These are phyloP conservation scores for Lycium ferocissimum DNA, from an alignment of 257 asterid species.

Conservation along the genomic window DNA sequence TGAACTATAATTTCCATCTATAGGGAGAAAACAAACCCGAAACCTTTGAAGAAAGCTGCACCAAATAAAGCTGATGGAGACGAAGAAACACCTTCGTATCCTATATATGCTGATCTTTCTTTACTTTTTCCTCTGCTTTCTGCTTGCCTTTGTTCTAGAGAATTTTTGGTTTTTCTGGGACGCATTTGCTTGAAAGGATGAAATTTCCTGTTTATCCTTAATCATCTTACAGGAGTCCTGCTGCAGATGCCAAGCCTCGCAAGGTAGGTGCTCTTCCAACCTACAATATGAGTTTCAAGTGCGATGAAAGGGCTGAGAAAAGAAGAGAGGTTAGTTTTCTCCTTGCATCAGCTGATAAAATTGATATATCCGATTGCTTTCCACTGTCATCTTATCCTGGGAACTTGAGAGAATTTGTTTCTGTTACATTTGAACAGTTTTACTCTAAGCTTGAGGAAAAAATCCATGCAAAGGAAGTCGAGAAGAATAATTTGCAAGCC, in stretches of 20 bases:
- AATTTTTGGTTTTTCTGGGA: background rate
- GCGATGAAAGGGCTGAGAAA: constrained; percentile 44
- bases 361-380: background rate
- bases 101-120: constrained; percentile 34
- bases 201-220: constrained; percentile 31
- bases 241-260: constrained; percentile 35
- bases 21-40: constrained; percentile 54
- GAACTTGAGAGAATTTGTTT: constrained; percentile 14
- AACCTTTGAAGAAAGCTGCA: constrained; percentile 47
- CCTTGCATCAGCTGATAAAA: background rate
- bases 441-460: constrained; percentile 81
- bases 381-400: background rate
- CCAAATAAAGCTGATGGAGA: constrained; percentile 49
- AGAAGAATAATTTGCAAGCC: constrained; percentile 66
- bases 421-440: constrained; percentile 52
- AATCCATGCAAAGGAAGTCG: constrained; percentile 81
- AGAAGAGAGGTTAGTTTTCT: constrained; percentile 39
- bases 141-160: background rate
- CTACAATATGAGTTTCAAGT: constrained; percentile 42
- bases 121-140: background rate
- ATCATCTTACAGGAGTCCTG: constrained; percentile 36
- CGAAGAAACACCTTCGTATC: constrained; percentile 52
- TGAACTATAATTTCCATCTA: constrained; percentile 34
- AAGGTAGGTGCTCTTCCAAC: constrained; percentile 38
- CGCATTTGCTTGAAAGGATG: constrained; percentile 6